phyloP scores from a whole-genome alignment of 1,284 basidiomycete species.

The Cryptococcus sp. region DNA sequence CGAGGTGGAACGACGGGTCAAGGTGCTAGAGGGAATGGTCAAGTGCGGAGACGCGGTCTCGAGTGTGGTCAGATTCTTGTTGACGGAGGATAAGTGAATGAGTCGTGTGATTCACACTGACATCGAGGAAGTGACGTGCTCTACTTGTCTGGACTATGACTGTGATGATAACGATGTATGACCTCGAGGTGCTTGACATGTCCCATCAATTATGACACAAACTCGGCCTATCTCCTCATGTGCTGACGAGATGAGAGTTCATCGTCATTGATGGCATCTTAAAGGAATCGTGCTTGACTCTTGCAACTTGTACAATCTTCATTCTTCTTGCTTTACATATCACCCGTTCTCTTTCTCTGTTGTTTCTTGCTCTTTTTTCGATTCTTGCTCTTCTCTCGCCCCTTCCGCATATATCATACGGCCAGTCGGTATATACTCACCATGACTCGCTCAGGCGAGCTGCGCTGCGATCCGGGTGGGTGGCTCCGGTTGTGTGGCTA shows the following conservation, averaged over 20 bases:
- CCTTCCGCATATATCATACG: background rate
- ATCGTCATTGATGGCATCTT: no score
- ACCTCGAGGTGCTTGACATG: background rate
- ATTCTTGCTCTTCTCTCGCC: background rate
- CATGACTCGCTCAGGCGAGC: background rate
- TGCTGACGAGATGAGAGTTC: no score
- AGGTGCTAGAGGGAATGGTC: constrained; percentile 50
- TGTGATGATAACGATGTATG: background rate
- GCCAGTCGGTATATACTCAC: background rate
- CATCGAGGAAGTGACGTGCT: background rate
- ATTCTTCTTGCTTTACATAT: background rate
- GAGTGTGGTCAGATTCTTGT: constrained; percentile 46
- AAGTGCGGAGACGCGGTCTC: constrained; percentile 48
- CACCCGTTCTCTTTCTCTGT: background rate
- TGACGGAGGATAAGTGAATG: constrained; percentile 32
- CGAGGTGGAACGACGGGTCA: constrained; percentile 44
- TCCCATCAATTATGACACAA: no score
- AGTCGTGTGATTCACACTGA: background rate
- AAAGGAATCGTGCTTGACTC: background rate
- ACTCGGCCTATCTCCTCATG: no score
- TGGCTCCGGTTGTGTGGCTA: background rate
- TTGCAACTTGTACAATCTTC: background rate
- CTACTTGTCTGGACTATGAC: background rate
- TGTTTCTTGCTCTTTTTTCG: background rate
- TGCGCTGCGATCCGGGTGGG: background rate